Percentiles rank a stretch among this genome's conserved stretches.
Conservation (phyloP, 2,329 filamentous ascomycete genomes). For the Periconia macrospinosa region DNA sequence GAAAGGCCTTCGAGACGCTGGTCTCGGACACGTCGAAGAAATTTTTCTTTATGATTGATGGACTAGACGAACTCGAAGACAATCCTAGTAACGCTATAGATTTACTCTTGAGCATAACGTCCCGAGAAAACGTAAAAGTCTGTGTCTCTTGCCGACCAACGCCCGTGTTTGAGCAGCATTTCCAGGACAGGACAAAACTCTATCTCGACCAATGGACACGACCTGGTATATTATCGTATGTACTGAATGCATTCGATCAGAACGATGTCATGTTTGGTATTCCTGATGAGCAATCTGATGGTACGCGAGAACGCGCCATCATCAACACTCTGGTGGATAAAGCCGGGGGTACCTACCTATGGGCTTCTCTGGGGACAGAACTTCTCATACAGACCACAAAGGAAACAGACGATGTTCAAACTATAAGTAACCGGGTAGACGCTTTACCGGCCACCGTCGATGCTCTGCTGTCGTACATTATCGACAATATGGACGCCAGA, state of each 20-base stretch:
- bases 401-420: slow-evolving; percentile 23
- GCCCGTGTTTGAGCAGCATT: slow-evolving; percentile 22
- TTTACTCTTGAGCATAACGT: slow-evolving; percentile 17
- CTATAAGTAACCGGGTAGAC: slow-evolving; percentile 24
- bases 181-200: slow-evolving; percentile 23
- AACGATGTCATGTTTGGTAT: slow-evolving; percentile 24
- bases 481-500: slow-evolving; percentile 19
- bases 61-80: slow-evolving; percentile 33
- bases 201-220: slow-evolving; percentile 24
- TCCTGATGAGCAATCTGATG: slow-evolving; percentile 19
- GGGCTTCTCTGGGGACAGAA: slow-evolving; percentile 25
- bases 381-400: slow-evolving; percentile 23
- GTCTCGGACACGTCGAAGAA: slow-evolving; percentile 31
- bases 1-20: slow-evolving; percentile 27
- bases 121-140: slow-evolving; percentile 35
- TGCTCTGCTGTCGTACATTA: slow-evolving; percentile 26
- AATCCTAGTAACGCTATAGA: slow-evolving; percentile 23
- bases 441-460: slow-evolving; percentile 27
- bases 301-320: slow-evolving; percentile 22
- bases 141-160: slow-evolving; percentile 32
- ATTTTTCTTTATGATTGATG: slow-evolving; percentile 37
- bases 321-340: slow-evolving; percentile 26
- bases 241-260: slow-evolving; percentile 18
- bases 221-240: slow-evolving; percentile 21
- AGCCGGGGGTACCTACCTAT: slow-evolving; percentile 28